phyloP scores from a whole-genome alignment of 2,329 filamentous ascomycete species.

The Aspergillus floridensis region DNA sequence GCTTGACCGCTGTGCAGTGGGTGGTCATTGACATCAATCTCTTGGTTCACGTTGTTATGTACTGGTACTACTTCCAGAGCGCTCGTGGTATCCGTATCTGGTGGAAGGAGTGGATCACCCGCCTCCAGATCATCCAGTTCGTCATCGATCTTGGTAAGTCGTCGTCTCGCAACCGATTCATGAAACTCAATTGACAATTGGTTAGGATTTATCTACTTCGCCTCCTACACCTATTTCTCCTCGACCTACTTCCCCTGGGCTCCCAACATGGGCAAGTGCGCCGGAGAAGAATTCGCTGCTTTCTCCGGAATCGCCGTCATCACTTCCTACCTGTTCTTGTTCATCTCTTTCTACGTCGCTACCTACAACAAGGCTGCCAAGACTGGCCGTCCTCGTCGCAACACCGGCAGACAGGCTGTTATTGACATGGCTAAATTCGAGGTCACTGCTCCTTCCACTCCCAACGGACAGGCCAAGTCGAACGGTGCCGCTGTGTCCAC shows the following conservation, averaged over 20 bases:
- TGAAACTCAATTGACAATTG: conserved; percentile 18
- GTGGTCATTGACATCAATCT: conserved; percentile 90
- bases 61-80: conserved; percentile 99
- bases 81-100: conserved; percentile 92
- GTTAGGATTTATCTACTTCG: conserved; percentile 93
- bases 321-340: conserved; percentile 92
- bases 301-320: conserved; percentile 89
- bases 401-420: conserved; percentile 76
- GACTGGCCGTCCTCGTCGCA: conserved; percentile 44
- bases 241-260: conserved; percentile 83
- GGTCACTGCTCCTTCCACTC: conserved; percentile 45
- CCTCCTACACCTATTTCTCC: conserved; percentile 97
- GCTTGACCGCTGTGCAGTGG: conserved; percentile 91
- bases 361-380: conserved; percentile 75
- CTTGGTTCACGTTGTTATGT: conserved; percentile 96
- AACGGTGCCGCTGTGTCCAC: conserved; percentile 36
- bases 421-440: conserved; percentile 79
- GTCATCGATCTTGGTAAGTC: conserved; percentile 87
- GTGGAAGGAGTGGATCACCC: conserved; percentile 99
- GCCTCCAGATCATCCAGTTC: conserved; percentile 95
- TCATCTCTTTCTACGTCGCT: conserved; percentile 98
- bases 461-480: conserved; percentile 29
- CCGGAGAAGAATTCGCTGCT: conserved; percentile 94
- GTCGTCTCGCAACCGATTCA: conserved; percentile 4
- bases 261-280: conserved; percentile 81